Base-by-base conservation (phyloP, 2,329 filamentous ascomycete genomes). In the Karstenula rhodostoma region DNA sequence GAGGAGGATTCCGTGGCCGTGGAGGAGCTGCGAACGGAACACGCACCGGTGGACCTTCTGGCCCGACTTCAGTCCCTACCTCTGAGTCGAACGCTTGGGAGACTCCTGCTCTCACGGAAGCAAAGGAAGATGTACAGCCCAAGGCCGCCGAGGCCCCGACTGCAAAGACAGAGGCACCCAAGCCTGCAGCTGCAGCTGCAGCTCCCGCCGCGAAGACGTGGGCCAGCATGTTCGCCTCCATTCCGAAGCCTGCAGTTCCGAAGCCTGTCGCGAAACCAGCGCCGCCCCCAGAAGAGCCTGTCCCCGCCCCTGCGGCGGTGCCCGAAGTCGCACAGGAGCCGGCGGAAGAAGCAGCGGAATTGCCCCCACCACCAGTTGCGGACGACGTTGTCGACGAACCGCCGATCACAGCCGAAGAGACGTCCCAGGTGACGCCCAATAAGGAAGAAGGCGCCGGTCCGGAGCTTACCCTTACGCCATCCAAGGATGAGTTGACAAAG, bases 401-500 rank as follows among this genome's bases (percentile, higher is more conserved):
- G 17, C 70, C 68, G 22, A 64, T 68, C 23, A 61, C 67, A 8
- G 51, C 64, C 27, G 74, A 76, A 27, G 72, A 76, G 9, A 57
- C 69, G 23, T 58, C 69, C 29, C 70, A 71, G 59, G 59, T 59
- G 56, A 76, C 58, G 62, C 78, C 62, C 68, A 72, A 80, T 4
- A 76, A 80, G 57, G 77, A 81, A 44, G 80, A 82, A 60, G 84
- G 84, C 60, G 79, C 84, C 56, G 85, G 85, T 69, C 78, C 84
- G 53, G 82, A 85, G 50, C 51, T 69, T 22, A 65, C 65, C 17
- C 79, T 94, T 48, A 85, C 86, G 50, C 90, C 91, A 17, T 86
- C 92, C 25, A 90, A 91, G 79, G 92, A 93, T 77, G 89, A 94
- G 72, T 86, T 98, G 67, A 98, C 94, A 29, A 89, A 94, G 81